These are phyloP conservation scores for Thyridium curvatum DNA, from an alignment of 2,329 filamentous ascomycete species.

Conservation along the genomic window DNA sequence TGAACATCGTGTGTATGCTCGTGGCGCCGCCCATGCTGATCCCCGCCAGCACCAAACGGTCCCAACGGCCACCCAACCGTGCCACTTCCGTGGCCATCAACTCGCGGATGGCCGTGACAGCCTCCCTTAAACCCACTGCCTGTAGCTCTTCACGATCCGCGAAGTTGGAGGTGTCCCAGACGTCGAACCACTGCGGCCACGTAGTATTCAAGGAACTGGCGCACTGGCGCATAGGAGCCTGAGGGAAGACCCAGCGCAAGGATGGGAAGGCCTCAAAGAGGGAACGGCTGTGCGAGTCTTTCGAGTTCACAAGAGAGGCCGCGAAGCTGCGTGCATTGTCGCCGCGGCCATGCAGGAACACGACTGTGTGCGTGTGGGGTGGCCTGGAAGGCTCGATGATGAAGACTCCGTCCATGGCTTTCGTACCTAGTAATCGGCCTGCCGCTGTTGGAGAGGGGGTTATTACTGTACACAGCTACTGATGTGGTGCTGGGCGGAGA, in stretches of 20 bases:
- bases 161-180: constrained; percentile 32
- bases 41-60: constrained; percentile 34
- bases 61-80: constrained; percentile 23
- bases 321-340: constrained; percentile 24
- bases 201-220: constrained; percentile 13
- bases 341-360: constrained; percentile 38
- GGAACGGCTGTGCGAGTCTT: constrained; percentile 19
- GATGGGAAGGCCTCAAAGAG: constrained; percentile 34
- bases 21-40: constrained; percentile 40
- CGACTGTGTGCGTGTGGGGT: constrained; percentile 31
- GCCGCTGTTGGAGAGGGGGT: no score
- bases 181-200: constrained; percentile 43
- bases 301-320: constrained; percentile 19
- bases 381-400: no score
- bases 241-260: constrained; percentile 43
- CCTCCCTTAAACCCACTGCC: constrained; percentile 28
- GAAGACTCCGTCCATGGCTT: no score
- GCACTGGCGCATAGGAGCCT: constrained; percentile 23
- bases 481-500: no score
- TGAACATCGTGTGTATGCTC: constrained; percentile 24
- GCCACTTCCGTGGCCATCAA: constrained; percentile 26
- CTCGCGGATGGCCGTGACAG: constrained; percentile 21
- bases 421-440: no score
- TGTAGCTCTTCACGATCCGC: constrained; percentile 34
- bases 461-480: no score